A percentile compares a stretch with the other conserved stretches of the same genome.
phyloP scores from a whole-genome alignment of 495 filamentous ascomycete genomes.

The Penicillium fimorum region DNA sequence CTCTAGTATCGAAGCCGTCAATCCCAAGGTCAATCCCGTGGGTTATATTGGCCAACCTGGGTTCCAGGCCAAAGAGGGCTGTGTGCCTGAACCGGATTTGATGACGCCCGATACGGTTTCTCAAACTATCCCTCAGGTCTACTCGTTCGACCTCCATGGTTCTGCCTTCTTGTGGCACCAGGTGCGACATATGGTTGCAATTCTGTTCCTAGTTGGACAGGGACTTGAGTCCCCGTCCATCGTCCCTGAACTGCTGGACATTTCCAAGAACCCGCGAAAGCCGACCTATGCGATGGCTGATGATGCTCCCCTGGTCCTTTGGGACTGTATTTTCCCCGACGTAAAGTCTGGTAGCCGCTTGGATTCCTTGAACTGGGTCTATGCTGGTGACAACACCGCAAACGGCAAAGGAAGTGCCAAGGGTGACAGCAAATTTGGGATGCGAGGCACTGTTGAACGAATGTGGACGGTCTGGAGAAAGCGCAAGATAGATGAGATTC shows the following conservation, averaged over 20 bases:
- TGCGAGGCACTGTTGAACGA: conserved; percentile 65
- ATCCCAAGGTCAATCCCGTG: conserved; percentile 46
- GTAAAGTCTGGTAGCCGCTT: conserved; percentile 43
- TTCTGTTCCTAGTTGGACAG: conserved; percentile 90
- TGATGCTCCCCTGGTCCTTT: conserved; percentile 85
- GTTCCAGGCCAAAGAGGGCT: conserved; percentile 31
- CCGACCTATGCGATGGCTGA: conserved; percentile 88
- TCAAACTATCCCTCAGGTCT: conserved; percentile 59
- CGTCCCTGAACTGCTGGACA: conserved; percentile 69
- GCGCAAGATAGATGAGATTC: conserved; percentile 83
- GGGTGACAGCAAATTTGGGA: conserved; percentile 57
- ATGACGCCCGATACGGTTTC: conserved; percentile 16
- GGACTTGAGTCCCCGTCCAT: conserved; percentile 74
- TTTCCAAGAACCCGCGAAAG: conserved; percentile 62
- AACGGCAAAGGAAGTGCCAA: conserved; percentile 30
- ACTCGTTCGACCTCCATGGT: conserved; percentile 81
- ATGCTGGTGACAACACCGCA: conserved; percentile 57
- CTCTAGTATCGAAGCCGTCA: conserved; percentile 69
- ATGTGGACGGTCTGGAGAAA: conserved; percentile 81
- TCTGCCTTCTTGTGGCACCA: conserved; percentile 99
- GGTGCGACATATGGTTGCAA: conserved; percentile 83
- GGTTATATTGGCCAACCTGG: conserved; percentile 35
- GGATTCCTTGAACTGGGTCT: conserved; percentile 77
- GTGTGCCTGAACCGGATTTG: conserved; percentile 18
- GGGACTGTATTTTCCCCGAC: conserved; percentile 91